Evolutionary conservation across 768 basidiomycete species (phyloP), one percentile per base, ranked within the genome.

Genomic region (Mycena rosella): DNA sequence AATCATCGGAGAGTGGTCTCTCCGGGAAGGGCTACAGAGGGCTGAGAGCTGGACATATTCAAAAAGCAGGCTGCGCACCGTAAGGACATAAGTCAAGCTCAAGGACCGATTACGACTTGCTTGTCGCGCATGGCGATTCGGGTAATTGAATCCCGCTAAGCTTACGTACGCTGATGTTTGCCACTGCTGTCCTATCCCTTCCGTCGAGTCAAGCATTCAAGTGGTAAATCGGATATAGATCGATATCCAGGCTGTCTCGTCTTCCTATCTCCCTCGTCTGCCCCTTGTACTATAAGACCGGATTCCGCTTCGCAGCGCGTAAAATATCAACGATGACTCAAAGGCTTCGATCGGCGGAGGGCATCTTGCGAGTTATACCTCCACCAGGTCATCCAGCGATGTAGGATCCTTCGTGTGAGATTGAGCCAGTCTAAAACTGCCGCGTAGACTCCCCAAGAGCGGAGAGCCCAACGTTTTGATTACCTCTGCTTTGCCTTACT

Each of bases 401-500:
- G 89, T 89, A 79, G 48, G 82, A 62, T 65, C 54, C 68, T 45
- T 48, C 65, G 14, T 51, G 67, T 60, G 68, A 60, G 42, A 49
- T 67, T 53, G 51, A 36, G n/a, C 36, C 60, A 67, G 63, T 45
- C 61, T 58, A 47, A 57, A 29, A 55, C 69, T 65, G 44, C 49
- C 42, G 58, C 32, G 29, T 67, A 87, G 87, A 71, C 78, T 87
- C 45, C 98, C 98, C 14, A 91, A 91, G 78, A 86, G 90, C 49
- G 97, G 96, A 51, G 91, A 96, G 79, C 84, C 85, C 61, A 99
- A 99, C 76, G 83, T 96, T 47, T 83, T 99, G 30, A 91, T 99
- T 72, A 98, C 98, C 14, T 98, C 96, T 70, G 96, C 98, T 40
- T 82, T 99, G 62, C 98, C 98, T 1, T 96, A 96, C 76, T 96